Evolutionary conservation across 768 basidiomycete species (phyloP).

Genomic region (Multifurca ochricompacta): DNA sequence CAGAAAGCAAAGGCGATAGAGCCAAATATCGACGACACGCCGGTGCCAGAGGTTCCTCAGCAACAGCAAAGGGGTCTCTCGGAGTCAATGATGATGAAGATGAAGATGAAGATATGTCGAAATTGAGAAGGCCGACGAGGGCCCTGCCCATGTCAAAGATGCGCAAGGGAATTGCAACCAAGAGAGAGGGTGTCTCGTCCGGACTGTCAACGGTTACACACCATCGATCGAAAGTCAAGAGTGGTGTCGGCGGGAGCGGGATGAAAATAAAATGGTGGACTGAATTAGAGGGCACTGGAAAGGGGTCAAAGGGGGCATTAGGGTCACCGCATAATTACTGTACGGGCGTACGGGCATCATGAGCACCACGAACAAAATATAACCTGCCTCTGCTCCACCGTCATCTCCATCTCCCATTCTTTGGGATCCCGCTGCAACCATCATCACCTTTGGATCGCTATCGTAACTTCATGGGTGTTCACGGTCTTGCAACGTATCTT

Average conservation of each 20-base stretch:
- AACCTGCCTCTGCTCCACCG: not conserved
- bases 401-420: not conserved
- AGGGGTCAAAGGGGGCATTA: slow-evolving; percentile 7
- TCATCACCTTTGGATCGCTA: not conserved
- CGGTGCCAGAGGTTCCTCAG: not conserved
- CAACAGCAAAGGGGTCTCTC: not conserved
- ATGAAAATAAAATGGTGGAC: slow-evolving; percentile 12
- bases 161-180: not conserved
- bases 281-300: slow-evolving; percentile 3
- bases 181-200: slow-evolving; percentile 15
- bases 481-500: slow-evolving; percentile 45
- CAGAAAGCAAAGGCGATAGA: slow-evolving; percentile 1
- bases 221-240: not conserved
- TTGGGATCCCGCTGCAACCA: too few relatives aligned
- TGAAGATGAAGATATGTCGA: too few relatives aligned
- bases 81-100: not conserved
- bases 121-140: not conserved
- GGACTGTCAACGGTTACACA: slow-evolving; percentile 17
- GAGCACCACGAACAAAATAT: not conserved
- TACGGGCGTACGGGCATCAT: not conserved
- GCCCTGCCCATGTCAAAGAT: not conserved
- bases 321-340: not conserved
- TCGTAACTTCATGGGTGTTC: slow-evolving; percentile 38
- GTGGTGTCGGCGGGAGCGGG: not conserved
- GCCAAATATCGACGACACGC: slow-evolving; percentile 1